These are phyloP conservation scores for Wickerhamomyces ciferrii DNA, from an alignment of 805 yeast species.

Conservation along the genomic window DNA sequence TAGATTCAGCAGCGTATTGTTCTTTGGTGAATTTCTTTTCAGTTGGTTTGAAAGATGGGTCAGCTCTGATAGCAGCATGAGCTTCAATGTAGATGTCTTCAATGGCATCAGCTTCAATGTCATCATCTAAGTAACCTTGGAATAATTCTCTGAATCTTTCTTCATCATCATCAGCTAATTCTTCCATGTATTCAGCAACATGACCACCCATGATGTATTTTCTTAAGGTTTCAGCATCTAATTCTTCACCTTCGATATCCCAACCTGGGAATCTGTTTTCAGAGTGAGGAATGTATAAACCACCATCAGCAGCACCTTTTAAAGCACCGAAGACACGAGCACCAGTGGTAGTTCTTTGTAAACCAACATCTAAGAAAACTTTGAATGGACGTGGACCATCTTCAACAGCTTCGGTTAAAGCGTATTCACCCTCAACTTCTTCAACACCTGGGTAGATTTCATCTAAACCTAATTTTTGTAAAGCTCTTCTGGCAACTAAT, in stretches of 20 bases:
- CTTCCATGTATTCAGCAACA: slow-evolving; percentile 99
- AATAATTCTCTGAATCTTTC: slow-evolving; percentile 96
- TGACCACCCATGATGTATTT: slow-evolving; percentile 99
- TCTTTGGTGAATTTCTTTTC: slow-evolving; percentile 94
- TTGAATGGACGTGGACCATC: slow-evolving; percentile 99
- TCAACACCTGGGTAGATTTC: slow-evolving; percentile 98
- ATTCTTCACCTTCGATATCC: slow-evolving; percentile 98
- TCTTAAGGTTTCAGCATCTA: slow-evolving; percentile 95
- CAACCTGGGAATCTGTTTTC: slow-evolving; percentile 99
- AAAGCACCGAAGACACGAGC: slow-evolving; percentile 99
- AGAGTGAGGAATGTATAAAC: slow-evolving; percentile 98
- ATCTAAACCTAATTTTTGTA: slow-evolving; percentile 95
- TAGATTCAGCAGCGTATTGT: slow-evolving; percentile 95
- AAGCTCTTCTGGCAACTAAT: slow-evolving; percentile 97
- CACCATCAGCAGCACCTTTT: slow-evolving; percentile 99
- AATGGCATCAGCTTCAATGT: slow-evolving; percentile 92
- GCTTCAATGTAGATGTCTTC: slow-evolving; percentile 96
- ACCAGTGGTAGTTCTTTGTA: slow-evolving; percentile 99
- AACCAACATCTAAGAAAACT: slow-evolving; percentile 98
- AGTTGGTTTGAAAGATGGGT: slow-evolving; percentile 87
- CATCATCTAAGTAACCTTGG: slow-evolving; percentile 95
- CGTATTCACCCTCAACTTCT: slow-evolving; percentile 99
- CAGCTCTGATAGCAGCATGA: slow-evolving; percentile 93
- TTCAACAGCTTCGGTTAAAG: slow-evolving; percentile 98
- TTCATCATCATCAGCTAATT: slow-evolving; percentile 99